Evolutionary conservation across 2,329 filamentous ascomycete species (phyloP).

Genomic region (Elsinoe necatrix): DNA sequence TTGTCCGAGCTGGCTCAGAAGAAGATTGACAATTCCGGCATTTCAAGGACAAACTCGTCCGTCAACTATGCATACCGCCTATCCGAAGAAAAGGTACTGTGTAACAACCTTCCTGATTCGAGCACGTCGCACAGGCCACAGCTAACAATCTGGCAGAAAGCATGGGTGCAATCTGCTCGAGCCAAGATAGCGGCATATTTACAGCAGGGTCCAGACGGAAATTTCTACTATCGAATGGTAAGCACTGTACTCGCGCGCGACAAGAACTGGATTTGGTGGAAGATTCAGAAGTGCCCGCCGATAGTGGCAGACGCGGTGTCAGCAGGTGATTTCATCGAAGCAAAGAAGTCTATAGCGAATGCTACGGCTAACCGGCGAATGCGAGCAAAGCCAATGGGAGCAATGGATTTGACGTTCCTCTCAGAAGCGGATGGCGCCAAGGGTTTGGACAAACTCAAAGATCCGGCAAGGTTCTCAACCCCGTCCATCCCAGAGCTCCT

Average conservation of each 20-base stretch:
- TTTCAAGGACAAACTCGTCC: conserved; percentile 31
- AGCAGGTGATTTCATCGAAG: conserved; percentile 58
- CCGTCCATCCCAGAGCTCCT: conserved; percentile 65
- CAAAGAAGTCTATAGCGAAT: conserved; percentile 57
- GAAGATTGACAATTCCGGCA: conserved; percentile 58
- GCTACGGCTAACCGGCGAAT: conserved; percentile 63
- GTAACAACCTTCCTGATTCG: conserved; percentile 19
- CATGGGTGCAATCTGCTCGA: conserved; percentile 77
- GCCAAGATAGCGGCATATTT: conserved; percentile 73
- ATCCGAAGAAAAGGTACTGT: conserved; percentile 55
- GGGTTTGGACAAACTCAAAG: conserved; percentile 62
- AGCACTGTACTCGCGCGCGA: conserved; percentile 91
- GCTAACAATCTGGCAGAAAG: conserved; percentile 46
- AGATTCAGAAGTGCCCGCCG: conserved; percentile 81
- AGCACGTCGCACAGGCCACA: conserved; percentile 14
- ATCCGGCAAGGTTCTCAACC: conserved; percentile 53
- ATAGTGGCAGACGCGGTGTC: conserved; percentile 71
- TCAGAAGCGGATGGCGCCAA: conserved; percentile 53
- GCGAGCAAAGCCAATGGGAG: conserved; percentile 59
- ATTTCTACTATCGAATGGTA: conserved; percentile 93
- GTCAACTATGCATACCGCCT: conserved; percentile 78
- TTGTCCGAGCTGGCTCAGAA: conserved; percentile 74
- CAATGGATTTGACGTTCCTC: conserved; percentile 71
- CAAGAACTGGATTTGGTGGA: conserved; percentile 99
- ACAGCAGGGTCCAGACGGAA: conserved; percentile 69